phyloP scores from a whole-genome alignment of 805 yeast species.

The Wickerhamiella galacta region DNA sequence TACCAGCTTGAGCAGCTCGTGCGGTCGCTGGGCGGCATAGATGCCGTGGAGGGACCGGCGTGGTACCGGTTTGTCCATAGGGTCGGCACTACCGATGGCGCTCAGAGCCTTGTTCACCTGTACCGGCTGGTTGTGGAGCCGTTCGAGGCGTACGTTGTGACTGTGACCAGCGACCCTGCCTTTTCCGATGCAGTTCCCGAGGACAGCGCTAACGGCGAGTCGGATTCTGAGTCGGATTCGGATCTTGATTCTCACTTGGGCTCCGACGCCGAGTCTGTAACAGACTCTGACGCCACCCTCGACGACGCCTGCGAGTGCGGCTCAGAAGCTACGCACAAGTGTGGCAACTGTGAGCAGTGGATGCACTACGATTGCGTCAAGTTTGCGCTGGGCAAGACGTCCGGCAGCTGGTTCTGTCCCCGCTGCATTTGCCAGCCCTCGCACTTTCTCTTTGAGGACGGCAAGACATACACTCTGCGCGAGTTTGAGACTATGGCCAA shows the following conservation, averaged over 20 bases:
- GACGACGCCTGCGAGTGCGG: too few relatives aligned
- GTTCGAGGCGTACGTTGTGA: conserved; percentile 15
- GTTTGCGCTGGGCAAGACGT: conserved; percentile 7
- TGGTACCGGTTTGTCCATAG: conserved; percentile 2
- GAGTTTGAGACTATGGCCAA: conserved; percentile 45
- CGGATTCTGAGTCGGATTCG: conserved; percentile 16
- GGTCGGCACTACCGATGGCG: too few relatives aligned
- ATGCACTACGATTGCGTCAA: conserved; percentile 49
- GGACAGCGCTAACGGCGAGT: conserved; percentile 4
- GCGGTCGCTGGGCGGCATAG: conserved; percentile 17
- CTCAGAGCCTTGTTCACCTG: conserved; percentile 2
- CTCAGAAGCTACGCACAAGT: conserved; percentile 20
- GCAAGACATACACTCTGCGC: conserved; percentile 35
- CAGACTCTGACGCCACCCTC: too few relatives aligned
- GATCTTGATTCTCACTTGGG: conserved; percentile 5
- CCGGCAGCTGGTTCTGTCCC: conserved; percentile 58
- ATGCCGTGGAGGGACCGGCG: conserved; percentile 11
- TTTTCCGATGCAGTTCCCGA: background rate
- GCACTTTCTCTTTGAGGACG: conserved; percentile 74
- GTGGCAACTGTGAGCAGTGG: conserved; percentile 59
- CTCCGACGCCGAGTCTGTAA: too few relatives aligned
- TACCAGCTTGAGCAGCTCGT: conserved; percentile 19
- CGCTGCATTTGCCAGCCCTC: conserved; percentile 76
- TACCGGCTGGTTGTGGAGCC: conserved; percentile 16
- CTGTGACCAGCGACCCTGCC: background rate